Evolutionary conservation across 768 basidiomycete species (phyloP).

Genomic region (Macrocybe gigantea): DNA sequence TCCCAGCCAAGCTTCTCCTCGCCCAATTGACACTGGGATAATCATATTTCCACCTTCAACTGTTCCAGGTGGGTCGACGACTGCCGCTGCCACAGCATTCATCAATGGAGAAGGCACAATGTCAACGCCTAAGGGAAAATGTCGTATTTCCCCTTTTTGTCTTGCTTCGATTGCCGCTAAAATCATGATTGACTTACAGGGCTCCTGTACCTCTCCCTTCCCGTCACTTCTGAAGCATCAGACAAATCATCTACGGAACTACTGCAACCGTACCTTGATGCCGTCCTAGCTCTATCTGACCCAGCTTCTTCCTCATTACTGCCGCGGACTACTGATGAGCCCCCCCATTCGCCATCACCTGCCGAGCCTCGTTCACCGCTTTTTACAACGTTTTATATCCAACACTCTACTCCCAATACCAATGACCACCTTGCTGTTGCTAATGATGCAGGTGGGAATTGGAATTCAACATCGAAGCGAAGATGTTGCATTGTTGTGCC

Average conservation of each 20-base stretch:
- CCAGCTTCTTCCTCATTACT: not conserved
- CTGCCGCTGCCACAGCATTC: slow-evolving; percentile 53
- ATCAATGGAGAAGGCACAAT: slow-evolving; percentile 70
- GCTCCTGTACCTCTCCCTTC: slow-evolving; percentile 54
- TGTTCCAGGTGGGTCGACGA: slow-evolving; percentile 40
- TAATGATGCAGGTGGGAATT: slow-evolving; percentile 3
- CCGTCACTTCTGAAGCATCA: slow-evolving; percentile 22
- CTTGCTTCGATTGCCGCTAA: not conserved
- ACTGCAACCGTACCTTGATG: slow-evolving; percentile 53
- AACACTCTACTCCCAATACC: slow-evolving; percentile 22
- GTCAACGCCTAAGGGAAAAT: slow-evolving; percentile 69
- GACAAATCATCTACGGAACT: slow-evolving; percentile 30
- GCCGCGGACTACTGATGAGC: slow-evolving; percentile 11
- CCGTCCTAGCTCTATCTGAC: slow-evolving; percentile 28
- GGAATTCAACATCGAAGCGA: not conserved
- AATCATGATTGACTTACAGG: slow-evolving; percentile 28
- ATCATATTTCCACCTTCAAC: slow-evolving; percentile 73
- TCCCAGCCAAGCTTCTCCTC: too few species aligned
- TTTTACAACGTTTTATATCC: slow-evolving; percentile 53
- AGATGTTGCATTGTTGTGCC: slow-evolving; percentile 14
- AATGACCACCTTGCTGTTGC: slow-evolving; percentile 1
- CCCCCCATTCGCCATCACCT: slow-evolving; percentile 1
- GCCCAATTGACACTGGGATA: slow-evolving; percentile 53
- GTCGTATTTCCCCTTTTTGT: slow-evolving; percentile 32
- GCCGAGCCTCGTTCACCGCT: slow-evolving; percentile 28